These are phyloP conservation scores for Agastache rugosa DNA, from an alignment of 257 asterid genomes.

Conservation along the genomic window DNA sequence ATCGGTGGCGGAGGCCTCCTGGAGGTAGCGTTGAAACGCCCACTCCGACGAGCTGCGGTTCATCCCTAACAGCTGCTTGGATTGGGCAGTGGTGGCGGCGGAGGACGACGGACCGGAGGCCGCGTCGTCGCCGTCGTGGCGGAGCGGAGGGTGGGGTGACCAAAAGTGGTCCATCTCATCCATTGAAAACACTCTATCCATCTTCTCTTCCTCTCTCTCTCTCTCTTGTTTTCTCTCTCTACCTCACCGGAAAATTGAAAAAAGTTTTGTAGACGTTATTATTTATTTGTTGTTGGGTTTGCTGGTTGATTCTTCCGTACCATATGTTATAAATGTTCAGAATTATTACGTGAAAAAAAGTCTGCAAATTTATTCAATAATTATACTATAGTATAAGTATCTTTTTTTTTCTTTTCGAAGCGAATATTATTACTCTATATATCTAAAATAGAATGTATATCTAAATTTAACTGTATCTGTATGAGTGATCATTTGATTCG, in stretches of 20 bases:
- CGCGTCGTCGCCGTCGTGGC: conserved; percentile 29
- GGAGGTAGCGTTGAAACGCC: conserved; percentile 86
- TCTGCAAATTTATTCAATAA: too few relatives aligned
- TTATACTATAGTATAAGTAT: too few relatives aligned
- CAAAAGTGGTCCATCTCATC: conserved; percentile 72
- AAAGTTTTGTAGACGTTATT: not conserved
- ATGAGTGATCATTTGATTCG: too few relatives aligned
- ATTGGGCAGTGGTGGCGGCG: conserved; percentile 38
- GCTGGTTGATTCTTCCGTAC: not conserved
- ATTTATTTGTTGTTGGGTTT: not conserved
- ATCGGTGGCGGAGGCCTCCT: conserved; percentile 62
- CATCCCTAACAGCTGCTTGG: conserved; percentile 53
- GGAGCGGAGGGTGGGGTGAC: conserved; percentile 52
- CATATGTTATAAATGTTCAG: not conserved
- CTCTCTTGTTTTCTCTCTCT: conserved; percentile 14
- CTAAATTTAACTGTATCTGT: too few relatives aligned
- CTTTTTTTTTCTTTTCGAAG: too few relatives aligned
- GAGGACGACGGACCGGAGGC: conserved; percentile 45
- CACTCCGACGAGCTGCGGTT: conserved; percentile 88
- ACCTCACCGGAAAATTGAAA: not conserved
- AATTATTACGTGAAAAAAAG: not conserved
- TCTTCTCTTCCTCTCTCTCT: conserved; percentile 34
- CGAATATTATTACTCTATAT: too few relatives aligned
- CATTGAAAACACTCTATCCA: conserved; percentile 82
- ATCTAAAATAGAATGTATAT: not conserved